phyloP scores from a whole-genome alignment of 2,329 filamentous ascomycete genomes.

The Furcasterigmium furcatum region DNA sequence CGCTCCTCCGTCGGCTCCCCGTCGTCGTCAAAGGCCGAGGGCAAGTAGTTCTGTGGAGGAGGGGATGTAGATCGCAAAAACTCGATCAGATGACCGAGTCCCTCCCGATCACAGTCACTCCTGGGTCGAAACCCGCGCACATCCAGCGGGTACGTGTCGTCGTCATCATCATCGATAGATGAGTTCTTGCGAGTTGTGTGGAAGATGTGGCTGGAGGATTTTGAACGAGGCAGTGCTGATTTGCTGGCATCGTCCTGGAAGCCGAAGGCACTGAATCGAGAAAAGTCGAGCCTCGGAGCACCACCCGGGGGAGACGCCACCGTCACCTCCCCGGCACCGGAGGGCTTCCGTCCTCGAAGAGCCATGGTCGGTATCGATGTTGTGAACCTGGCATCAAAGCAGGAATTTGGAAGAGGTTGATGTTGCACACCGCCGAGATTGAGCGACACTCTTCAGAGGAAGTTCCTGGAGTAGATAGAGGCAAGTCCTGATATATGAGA shows the following conservation, averaged over 20 bases:
- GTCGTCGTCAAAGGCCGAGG: constrained; percentile 19
- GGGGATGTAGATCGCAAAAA: constrained; percentile 9
- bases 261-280: constrained; percentile 10
- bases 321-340: constrained; percentile 7
- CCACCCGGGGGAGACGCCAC: constrained; percentile 9
- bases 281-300: constrained; percentile 10
- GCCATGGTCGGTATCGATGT: neutral
- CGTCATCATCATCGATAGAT: constrained; percentile 1
- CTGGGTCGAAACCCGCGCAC: constrained; percentile 6
- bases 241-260: constrained; percentile 5
- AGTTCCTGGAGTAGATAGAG: neutral
- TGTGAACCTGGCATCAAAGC: neutral
- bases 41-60: constrained; percentile 6
- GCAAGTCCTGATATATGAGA: neutral
- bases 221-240: constrained; percentile 8
- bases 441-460: neutral
- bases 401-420: neutral
- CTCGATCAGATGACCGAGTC: constrained; percentile 12
- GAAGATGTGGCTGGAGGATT: constrained; percentile 11
- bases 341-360: neutral
- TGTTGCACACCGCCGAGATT: neutral
- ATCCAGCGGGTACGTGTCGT: constrained; percentile 3
- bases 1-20: constrained; percentile 20
- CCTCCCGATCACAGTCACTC: constrained; percentile 9
- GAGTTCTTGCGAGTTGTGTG: constrained; percentile 5